These are phyloP conservation scores for Citrullus colocynthis DNA, from an alignment of 306 rosid species.

Conservation along the genomic window DNA sequence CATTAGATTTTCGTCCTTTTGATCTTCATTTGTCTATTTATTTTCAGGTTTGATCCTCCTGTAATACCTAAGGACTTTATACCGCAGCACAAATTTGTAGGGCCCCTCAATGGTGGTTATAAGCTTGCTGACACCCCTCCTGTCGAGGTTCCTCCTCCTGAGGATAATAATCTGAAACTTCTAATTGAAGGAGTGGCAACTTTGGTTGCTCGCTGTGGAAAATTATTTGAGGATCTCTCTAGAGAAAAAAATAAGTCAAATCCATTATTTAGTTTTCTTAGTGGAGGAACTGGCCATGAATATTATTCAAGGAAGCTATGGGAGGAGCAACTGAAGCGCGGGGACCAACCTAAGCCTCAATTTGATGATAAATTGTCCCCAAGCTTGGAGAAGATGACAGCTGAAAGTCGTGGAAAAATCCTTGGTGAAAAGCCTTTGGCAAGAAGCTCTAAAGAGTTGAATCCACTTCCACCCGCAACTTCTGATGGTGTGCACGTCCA, in stretches of 20 bases:
- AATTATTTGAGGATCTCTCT: slow-evolving; percentile 85
- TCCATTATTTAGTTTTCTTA: slow-evolving; percentile 78
- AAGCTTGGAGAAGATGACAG: slow-evolving; percentile 47
- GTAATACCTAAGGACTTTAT: slow-evolving; percentile 65
- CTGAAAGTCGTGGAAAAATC: slow-evolving; percentile 76
- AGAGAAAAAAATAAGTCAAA: slow-evolving; percentile 76
- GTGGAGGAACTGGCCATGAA: slow-evolving; percentile 80
- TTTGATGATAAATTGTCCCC: slow-evolving; percentile 42
- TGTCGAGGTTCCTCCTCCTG: slow-evolving; percentile 59
- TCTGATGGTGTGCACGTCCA: slow-evolving; percentile 60
- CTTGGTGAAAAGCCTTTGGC: slow-evolving; percentile 83
- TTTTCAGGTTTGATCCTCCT: slow-evolving; percentile 76
- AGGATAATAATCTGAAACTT: slow-evolving; percentile 62
- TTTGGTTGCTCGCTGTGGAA: slow-evolving; percentile 92
- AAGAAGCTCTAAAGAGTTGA: slow-evolving; percentile 40
- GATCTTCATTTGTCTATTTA: slow-evolving; percentile 15
- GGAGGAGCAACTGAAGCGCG: slow-evolving; percentile 68
- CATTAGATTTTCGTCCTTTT: slow-evolving; percentile 2
- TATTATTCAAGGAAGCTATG: slow-evolving; percentile 86
- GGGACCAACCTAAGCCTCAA: slow-evolving; percentile 36
- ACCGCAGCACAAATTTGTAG: slow-evolving; percentile 61
- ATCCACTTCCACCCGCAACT: slow-evolving; percentile 42
- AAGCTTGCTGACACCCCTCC: slow-evolving; percentile 61
- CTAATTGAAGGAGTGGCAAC: slow-evolving; percentile 88
- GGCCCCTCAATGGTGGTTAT: slow-evolving; percentile 51